Evolutionary conservation across 2,329 filamentous ascomycete genomes (phyloP).

Genomic region (Xylariaceae sp.): DNA sequence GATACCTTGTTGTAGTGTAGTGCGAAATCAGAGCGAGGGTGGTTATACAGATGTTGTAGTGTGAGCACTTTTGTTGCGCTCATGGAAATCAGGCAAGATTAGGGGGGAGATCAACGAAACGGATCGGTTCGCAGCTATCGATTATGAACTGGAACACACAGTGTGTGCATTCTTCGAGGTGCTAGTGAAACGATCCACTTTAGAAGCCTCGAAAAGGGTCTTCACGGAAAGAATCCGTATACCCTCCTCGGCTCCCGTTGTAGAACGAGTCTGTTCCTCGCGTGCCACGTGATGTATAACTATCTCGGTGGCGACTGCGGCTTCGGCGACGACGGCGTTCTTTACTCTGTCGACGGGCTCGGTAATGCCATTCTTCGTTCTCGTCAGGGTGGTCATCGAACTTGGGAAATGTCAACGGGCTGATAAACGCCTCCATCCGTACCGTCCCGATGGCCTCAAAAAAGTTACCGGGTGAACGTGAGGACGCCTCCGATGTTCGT

Average conservation of each 20-base stretch:
- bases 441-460: slow-evolving; percentile 89
- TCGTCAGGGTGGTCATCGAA: slow-evolving; percentile 49
- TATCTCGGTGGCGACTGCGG: slow-evolving; percentile 53
- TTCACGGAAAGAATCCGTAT: slow-evolving; percentile 58
- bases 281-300: slow-evolving; percentile 45
- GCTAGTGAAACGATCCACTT: slow-evolving; percentile 6
- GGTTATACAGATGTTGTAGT: not conserved
- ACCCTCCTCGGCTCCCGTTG: slow-evolving; percentile 44
- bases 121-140: not conserved
- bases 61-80: not conserved
- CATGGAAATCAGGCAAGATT: not conserved
- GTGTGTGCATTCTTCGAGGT: not conserved
- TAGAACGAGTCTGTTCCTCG: slow-evolving; percentile 49
- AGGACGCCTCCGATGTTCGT: slow-evolving; percentile 56
- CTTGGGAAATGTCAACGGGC: slow-evolving; percentile 51
- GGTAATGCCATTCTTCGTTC: slow-evolving; percentile 47
- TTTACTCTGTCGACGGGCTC: slow-evolving; percentile 53
- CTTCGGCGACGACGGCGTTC: slow-evolving; percentile 52
- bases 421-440: slow-evolving; percentile 96
- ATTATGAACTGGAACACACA: not conserved
- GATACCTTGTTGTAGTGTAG: not conserved
- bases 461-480: slow-evolving; percentile 56
- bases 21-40: not conserved
- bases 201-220: slow-evolving; percentile 64
- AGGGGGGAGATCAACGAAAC: not conserved